A percentile compares a stretch with the other conserved stretches of the same genome.
Conservation (phyloP, 1,284 basidiomycete genomes). For the Trichosporon ovoides region DNA sequence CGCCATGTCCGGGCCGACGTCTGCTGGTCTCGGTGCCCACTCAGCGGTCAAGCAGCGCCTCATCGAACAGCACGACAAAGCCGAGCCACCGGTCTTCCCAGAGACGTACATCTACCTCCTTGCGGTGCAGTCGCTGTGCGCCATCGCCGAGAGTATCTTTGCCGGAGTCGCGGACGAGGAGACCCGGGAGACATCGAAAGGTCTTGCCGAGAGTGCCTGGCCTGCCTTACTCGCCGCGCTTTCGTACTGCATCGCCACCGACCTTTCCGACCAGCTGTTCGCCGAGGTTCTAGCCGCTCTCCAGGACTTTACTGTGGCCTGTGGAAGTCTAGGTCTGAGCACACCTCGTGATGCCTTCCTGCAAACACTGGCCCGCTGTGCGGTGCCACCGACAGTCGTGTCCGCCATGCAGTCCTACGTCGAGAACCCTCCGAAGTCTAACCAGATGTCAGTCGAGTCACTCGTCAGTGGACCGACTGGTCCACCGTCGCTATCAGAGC, state of each 20-base stretch:
- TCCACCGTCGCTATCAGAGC: constrained; percentile 71
- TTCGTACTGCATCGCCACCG: constrained; percentile 81
- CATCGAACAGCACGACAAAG: constrained; percentile 95
- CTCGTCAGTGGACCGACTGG: constrained; percentile 49
- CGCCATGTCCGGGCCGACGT: constrained; percentile 61
- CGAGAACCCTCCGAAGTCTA: constrained; percentile 47
- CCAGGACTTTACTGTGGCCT: constrained; percentile 78
- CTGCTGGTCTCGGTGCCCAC: constrained; percentile 60
- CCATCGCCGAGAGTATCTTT: constrained; percentile 82
- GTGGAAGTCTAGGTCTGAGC: constrained; percentile 75
- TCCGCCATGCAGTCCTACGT: constrained; percentile 69
- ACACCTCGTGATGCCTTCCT: constrained; percentile 90
- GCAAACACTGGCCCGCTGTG: constrained; percentile 75
- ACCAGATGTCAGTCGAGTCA: constrained; percentile 58
- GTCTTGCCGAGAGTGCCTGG: constrained; percentile 81
- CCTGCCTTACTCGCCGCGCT: constrained; percentile 82
- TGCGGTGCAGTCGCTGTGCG: constrained; percentile 78
- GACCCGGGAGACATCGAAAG: constrained; percentile 54
- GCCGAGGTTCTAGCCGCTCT: constrained; percentile 68
- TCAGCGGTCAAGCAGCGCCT: constrained; percentile 81
- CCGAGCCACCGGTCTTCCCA: constrained; percentile 84
- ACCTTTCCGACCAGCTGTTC: constrained; percentile 64
- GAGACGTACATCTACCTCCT: constrained; percentile 90
- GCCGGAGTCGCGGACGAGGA: constrained; percentile 52
- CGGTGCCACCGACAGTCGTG: constrained; percentile 80